Evolutionary conservation across 148 eudicot genomes (phyloP).

Genomic region (Amaranthus hypochondriacus): DNA sequence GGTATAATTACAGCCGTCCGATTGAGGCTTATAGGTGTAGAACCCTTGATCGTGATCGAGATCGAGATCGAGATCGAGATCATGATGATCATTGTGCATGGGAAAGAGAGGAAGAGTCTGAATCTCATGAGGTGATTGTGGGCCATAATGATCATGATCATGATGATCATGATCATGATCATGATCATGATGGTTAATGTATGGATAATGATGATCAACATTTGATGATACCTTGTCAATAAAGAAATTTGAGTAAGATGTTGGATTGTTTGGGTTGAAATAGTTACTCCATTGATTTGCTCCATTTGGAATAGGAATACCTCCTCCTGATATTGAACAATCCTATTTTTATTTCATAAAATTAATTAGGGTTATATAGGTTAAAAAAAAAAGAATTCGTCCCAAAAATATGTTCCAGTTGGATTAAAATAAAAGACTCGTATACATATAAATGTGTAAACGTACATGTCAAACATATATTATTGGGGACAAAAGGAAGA

Average conservation of each 20-base stretch:
- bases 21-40: constrained; percentile 25
- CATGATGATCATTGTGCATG: constrained; percentile 48
- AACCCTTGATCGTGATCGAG: constrained; percentile 18
- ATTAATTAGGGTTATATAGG: neutral
- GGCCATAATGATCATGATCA: constrained; percentile 32
- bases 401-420: neutral
- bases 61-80: constrained; percentile 10
- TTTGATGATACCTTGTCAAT: constrained; percentile 31
- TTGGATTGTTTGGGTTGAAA: constrained; percentile 26
- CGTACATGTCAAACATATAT: too few relatives aligned
- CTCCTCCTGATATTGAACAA: constrained; percentile 61
- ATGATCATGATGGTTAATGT: constrained; percentile 20
- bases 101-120: constrained; percentile 96
- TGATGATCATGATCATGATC: constrained; percentile 20
- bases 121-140: constrained; percentile 27
- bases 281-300: constrained; percentile 35
- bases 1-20: constrained; percentile 22
- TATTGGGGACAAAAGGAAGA: too few relatives aligned
- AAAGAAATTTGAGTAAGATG: constrained; percentile 36
- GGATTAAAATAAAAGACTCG: neutral
- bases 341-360: constrained; percentile 37
- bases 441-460: too few relatives aligned
- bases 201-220: constrained; percentile 20
- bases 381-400: neutral
- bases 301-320: constrained; percentile 23